Evolutionary conservation across 1,284 basidiomycete genomes (phyloP).

Genomic region (Trametes sp.): DNA sequence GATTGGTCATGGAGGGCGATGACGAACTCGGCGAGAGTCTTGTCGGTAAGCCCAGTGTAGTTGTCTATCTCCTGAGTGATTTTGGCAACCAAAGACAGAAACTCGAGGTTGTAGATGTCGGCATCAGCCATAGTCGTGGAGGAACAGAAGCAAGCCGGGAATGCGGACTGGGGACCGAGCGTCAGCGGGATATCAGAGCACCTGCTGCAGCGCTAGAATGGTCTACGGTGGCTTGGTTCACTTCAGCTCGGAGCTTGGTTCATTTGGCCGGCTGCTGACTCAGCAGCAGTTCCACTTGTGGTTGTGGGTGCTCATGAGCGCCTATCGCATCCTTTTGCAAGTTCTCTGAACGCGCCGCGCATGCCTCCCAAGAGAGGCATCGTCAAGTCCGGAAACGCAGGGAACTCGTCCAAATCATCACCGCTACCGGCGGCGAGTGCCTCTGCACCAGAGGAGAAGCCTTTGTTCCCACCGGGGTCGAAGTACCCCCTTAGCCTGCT

Average conservation of each 20-base stretch:
- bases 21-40: conserved; percentile 94
- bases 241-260: not conserved
- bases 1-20: conserved; percentile 91
- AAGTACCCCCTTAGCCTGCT: conserved; percentile 82
- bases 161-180: too few relatives aligned
- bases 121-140: conserved; percentile 63
- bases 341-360: conserved; percentile 5
- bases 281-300: conserved; percentile 2
- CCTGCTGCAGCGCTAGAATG: too few relatives aligned
- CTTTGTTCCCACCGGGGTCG: conserved; percentile 82
- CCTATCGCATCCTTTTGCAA: conserved; percentile 3
- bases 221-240: too few relatives aligned
- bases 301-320: conserved; percentile 17
- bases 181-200: too few relatives aligned
- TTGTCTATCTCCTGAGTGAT: conserved; percentile 93
- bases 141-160: conserved; percentile 16
- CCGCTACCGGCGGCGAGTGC: conserved; percentile 38
- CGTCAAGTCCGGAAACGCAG: conserved; percentile 86
- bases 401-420: conserved; percentile 75
- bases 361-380: conserved; percentile 83
- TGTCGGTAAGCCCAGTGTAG: conserved; percentile 86
- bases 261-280: conserved; percentile 27
- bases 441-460: conserved; percentile 48
- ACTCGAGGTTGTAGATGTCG: conserved; percentile 90
- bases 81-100: conserved; percentile 87